These are phyloP conservation scores for Clitopilus passeckerianus DNA, from an alignment of 768 basidiomycete species.

Conservation along the genomic window DNA sequence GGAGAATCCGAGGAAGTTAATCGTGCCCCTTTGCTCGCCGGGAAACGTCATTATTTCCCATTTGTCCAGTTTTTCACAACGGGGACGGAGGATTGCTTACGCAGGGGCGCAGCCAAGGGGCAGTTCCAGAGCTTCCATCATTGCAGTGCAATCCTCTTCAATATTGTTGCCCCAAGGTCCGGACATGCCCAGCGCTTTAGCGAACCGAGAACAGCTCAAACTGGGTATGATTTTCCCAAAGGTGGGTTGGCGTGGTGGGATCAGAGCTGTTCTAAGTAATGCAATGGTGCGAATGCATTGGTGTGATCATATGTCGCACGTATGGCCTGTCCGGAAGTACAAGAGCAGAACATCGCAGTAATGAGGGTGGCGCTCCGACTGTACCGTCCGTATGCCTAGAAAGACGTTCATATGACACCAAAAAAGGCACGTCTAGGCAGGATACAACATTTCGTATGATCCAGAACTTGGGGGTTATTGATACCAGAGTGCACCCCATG, in stretches of 20 bases:
- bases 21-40: not conserved
- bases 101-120: not conserved
- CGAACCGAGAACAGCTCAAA: too few species aligned
- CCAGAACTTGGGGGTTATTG: not conserved
- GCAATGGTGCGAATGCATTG: too few species aligned
- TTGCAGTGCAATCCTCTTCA: not conserved
- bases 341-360: not conserved
- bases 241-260: too few species aligned
- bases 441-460: not conserved
- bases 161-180: too few species aligned
- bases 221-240: too few species aligned
- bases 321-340: not conserved
- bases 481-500: too few species aligned
- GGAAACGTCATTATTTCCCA: not conserved
- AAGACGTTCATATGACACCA: not conserved
- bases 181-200: too few species aligned
- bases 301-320: not conserved
- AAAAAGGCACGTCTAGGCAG: not conserved
- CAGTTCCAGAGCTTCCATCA: not conserved
- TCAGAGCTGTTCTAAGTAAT: not conserved
- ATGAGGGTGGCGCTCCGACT: not conserved
- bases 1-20: not conserved
- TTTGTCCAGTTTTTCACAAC: not conserved
- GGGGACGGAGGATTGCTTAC: not conserved
- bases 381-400: not conserved